phyloP scores from a whole-genome alignment of 352 stramenopile species.

The Globisporangium paddicum region DNA sequence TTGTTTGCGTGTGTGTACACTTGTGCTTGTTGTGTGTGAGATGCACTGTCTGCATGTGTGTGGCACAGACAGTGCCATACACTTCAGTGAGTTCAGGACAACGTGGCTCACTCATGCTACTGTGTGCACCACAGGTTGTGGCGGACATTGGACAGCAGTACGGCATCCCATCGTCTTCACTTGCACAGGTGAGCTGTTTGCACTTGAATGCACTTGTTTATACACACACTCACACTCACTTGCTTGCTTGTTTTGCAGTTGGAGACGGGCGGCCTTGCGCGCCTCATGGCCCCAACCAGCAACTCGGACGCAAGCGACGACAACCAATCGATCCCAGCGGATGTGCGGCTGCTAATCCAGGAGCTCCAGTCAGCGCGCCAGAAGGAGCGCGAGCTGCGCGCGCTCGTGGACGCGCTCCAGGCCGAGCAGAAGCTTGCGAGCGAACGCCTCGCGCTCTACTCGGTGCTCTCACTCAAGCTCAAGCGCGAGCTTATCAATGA shows the following conservation, averaged over 20 bases:
- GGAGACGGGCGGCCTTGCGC: constrained; percentile 11
- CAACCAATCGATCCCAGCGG: background rate
- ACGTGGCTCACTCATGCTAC: background rate
- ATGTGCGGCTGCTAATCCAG: constrained; percentile 19
- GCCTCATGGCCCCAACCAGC: too few species aligned
- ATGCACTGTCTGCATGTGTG: constrained; percentile 2
- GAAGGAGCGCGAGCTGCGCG: constrained; percentile 24
- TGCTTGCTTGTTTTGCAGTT: constrained; percentile 4
- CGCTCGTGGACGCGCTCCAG: constrained; percentile 45
- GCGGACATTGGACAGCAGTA: constrained; percentile 18
- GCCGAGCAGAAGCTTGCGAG: constrained; percentile 48
- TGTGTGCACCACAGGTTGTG: constrained; percentile 12
- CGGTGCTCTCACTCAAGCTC: constrained; percentile 51
- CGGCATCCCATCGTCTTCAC: constrained; percentile 8
- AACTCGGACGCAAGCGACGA: too few species aligned
- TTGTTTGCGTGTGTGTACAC: background rate
- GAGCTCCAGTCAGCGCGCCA: constrained; percentile 22
- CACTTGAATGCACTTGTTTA: background rate
- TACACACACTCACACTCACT: background rate
- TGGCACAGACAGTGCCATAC: too few species aligned
- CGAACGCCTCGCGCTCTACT: constrained; percentile 51
- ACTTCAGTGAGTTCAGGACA: too few species aligned
- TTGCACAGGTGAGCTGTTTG: constrained; percentile 11
- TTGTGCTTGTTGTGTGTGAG: background rate
- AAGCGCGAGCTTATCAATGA: constrained; percentile 77